These are phyloP conservation scores for Grosmannia penicillata DNA, from an alignment of 2,329 filamentous ascomycete genomes.

Conservation along the genomic window DNA sequence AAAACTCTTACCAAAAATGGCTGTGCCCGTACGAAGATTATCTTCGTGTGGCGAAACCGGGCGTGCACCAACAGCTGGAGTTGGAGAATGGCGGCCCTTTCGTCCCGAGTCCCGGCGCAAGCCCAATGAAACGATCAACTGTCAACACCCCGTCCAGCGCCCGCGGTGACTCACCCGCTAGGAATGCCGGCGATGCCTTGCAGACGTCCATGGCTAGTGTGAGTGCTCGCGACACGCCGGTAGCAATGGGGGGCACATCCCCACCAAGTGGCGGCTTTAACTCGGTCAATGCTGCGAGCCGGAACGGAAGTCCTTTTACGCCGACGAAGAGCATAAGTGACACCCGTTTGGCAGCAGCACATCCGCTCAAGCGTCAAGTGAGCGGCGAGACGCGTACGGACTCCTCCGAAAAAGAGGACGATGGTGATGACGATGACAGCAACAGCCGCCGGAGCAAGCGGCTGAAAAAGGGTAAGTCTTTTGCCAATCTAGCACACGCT, in stretches of 20 bases:
- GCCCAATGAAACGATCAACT: conserved; percentile 52
- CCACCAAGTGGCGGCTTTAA: conserved; percentile 50
- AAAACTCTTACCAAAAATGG: conserved; percentile 97
- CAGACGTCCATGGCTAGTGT: conserved; percentile 32
- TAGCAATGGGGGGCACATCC: conserved; percentile 25
- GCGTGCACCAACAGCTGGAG: conserved; percentile 91
- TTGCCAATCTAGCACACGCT: neutral
- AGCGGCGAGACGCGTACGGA: conserved; percentile 44
- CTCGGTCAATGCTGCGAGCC: conserved; percentile 52
- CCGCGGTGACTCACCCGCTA: conserved; percentile 52
- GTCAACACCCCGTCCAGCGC: conserved; percentile 44
- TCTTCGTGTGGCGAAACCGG: conserved; percentile 75
- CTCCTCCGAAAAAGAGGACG: conserved; percentile 30
- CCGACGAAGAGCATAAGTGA: conserved; percentile 53
- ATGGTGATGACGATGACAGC: conserved; percentile 44
- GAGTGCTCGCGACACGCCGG: conserved; percentile 28
- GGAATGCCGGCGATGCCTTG: conserved; percentile 36
- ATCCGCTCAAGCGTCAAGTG: conserved; percentile 62
- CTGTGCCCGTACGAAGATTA: conserved; percentile 95
- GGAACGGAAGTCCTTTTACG: conserved; percentile 44
- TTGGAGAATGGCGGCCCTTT: conserved; percentile 84
- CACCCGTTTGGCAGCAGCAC: conserved; percentile 39
- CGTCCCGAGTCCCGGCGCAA: conserved; percentile 58
- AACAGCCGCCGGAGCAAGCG: conserved; percentile 80
- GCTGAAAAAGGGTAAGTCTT: conserved; percentile 61